phyloP scores from a whole-genome alignment of 1,284 basidiomycete species.

The Sanghuangporus baumii region DNA sequence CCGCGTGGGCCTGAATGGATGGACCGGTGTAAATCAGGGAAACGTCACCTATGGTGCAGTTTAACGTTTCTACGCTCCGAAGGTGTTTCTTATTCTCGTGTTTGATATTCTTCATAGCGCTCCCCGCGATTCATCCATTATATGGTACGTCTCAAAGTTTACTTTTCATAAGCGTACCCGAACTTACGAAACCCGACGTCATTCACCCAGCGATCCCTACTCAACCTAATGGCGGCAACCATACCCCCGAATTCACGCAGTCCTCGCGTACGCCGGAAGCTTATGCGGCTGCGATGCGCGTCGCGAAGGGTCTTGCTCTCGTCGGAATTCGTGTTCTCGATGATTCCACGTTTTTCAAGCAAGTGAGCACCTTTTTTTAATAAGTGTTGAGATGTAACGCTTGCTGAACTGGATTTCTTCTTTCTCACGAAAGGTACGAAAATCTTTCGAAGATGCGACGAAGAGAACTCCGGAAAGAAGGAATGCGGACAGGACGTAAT shows the following conservation, averaged over 20 bases:
- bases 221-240: constrained; percentile 53
- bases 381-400: no score
- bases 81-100: not conserved
- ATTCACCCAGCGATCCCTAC: constrained; percentile 48
- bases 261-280: constrained; percentile 49
- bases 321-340: constrained; percentile 51
- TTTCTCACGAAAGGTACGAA: no score
- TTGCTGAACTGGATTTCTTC: no score
- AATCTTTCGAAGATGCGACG: no score
- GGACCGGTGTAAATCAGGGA: constrained; percentile 36
- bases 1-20: not conserved
- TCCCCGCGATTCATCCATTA: constrained; percentile 25
- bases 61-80: constrained; percentile 31
- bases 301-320: constrained; percentile 55
- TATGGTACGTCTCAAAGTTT: constrained; percentile 20
- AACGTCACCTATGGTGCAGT: constrained; percentile 52
- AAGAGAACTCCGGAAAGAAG: no score
- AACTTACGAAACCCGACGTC: not conserved
- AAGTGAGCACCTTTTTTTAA: not conserved
- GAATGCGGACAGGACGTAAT: no score
- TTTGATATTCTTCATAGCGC: constrained; percentile 1
- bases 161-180: not conserved
- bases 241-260: constrained; percentile 52
- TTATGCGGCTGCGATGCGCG: constrained; percentile 49
- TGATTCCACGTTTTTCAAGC: constrained; percentile 41